Evolutionary conservation across 148 eudicot species (phyloP).

Genomic region (Amaranthus cruentus): DNA sequence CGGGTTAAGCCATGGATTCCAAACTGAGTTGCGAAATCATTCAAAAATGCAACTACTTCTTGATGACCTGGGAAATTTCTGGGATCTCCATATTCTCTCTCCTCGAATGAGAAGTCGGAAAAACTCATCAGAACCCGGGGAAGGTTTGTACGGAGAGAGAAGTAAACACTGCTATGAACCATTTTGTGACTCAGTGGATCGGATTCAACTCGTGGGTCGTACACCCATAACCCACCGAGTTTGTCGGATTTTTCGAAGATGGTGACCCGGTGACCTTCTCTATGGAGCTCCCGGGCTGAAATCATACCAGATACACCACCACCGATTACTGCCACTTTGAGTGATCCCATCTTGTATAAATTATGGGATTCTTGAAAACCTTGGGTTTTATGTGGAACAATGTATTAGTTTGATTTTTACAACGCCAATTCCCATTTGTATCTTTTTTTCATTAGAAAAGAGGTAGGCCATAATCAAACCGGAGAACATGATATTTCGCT

Average conservation of each 20-base stretch:
- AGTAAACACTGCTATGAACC: constrained; percentile 46
- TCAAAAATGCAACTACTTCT: constrained; percentile 44
- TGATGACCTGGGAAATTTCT: constrained; percentile 48
- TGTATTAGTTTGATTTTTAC: no score
- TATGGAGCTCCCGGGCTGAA: constrained; percentile 43
- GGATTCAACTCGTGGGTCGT: constrained; percentile 44
- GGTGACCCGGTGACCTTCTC: constrained; percentile 35
- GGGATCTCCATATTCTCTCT: constrained; percentile 30
- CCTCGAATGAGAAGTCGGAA: constrained; percentile 37
- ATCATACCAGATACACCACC: constrained; percentile 47
- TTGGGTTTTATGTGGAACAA: no score
- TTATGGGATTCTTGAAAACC: background rate
- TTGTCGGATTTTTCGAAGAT: constrained; percentile 38
- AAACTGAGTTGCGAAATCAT: constrained; percentile 39
- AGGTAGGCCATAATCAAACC: no score
- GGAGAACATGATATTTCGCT: no score
- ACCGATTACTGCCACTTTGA: constrained; percentile 53
- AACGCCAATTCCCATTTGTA: no score
- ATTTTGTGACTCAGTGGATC: constrained; percentile 38
- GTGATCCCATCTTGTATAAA: constrained; percentile 1
- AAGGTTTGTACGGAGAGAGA: constrained; percentile 45
- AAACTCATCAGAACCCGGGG: constrained; percentile 55
- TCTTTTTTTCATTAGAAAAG: no score
- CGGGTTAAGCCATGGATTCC: constrained; percentile 40
- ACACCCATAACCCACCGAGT: constrained; percentile 55